Evolutionary conservation across 306 rosid genomes (phyloP), one percentile per base, ranked within the genome.

Genomic region (Cucurbita pepo): DNA sequence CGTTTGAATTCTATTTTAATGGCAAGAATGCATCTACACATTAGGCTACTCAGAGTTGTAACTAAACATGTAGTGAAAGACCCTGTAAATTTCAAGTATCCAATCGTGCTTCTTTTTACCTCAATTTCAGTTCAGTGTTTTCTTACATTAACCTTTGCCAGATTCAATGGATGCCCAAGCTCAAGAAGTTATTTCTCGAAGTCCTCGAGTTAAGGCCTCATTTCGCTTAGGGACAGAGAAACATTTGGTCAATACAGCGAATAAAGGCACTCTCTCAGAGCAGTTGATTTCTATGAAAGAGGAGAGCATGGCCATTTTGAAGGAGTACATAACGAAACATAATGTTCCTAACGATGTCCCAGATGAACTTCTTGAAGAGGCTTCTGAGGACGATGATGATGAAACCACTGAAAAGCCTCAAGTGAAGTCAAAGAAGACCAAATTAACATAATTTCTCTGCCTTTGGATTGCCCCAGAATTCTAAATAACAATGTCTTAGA

Each of bases 321-420:
- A 90, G 89, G 94, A 88, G 38, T 93, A 83, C 87, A 90, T 90
- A 70, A 93, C 96, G 75, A 88, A 57, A 83, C 85, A 93, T 76
- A 90, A 88, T 83, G 89, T 79, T 82, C 91, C 96, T 57, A 86
- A 84, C 10, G 96, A 93, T 36, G 88, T 93, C 21, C 94, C 98
- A 0, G 91, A 93, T 55, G 97, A 90, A 74, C 75, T 80, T n/a
- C 79, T 77, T 63, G 98, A 85, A 79, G 75, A 77, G 54, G 84
- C 86, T 60, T 90, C 92, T 2, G 92, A 82, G 30, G 98, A 90
- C 2, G 95, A 85, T 1, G 86, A 85, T 1, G 86, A 79, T 4
- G 84, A 86, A 67, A 77, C 65, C 57, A 63, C 71, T 43, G 88
- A 82, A 86, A 83, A 87, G 82, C 76, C 90, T 76, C 79, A 63